phyloP scores from a whole-genome alignment of 305 asterid species.

The Fraxinus velutina region DNA sequence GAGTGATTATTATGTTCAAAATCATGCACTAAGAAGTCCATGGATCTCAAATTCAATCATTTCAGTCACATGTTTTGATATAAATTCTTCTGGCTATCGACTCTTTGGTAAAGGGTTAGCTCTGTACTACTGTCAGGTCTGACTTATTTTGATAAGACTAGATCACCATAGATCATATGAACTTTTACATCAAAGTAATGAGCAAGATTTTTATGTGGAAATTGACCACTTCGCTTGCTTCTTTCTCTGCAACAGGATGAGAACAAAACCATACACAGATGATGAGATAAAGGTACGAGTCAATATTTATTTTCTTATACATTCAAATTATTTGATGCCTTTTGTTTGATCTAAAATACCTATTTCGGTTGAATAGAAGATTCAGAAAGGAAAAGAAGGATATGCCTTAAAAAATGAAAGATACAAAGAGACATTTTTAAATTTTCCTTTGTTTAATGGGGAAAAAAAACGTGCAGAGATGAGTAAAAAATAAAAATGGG shows the following conservation, averaged over 20 bases:
- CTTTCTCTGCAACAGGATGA: constrained; percentile 42
- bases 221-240: constrained; percentile 29
- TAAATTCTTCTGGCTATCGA: background rate
- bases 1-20: background rate
- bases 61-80: background rate
- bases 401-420: background rate
- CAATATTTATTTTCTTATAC: constrained; percentile 1
- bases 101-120: background rate
- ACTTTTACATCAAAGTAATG: constrained; percentile 15
- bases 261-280: constrained; percentile 77
- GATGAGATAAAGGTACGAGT: constrained; percentile 76
- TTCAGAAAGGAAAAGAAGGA: background rate
- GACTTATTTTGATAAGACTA: background rate
- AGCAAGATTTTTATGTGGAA: constrained; percentile 14
- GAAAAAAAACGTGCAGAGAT: background rate
- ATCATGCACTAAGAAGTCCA: background rate
- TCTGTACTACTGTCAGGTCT: background rate
- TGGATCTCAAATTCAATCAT: background rate
- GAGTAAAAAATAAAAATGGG: background rate
- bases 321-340: background rate
- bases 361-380: background rate
- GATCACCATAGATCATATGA: background rate
- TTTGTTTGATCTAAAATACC: background rate
- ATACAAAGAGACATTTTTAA: background rate
- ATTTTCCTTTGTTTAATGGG: background rate